Conservation (phyloP, 2,329 filamentous ascomycete species). For the Neonectria neomacrospora region DNA sequence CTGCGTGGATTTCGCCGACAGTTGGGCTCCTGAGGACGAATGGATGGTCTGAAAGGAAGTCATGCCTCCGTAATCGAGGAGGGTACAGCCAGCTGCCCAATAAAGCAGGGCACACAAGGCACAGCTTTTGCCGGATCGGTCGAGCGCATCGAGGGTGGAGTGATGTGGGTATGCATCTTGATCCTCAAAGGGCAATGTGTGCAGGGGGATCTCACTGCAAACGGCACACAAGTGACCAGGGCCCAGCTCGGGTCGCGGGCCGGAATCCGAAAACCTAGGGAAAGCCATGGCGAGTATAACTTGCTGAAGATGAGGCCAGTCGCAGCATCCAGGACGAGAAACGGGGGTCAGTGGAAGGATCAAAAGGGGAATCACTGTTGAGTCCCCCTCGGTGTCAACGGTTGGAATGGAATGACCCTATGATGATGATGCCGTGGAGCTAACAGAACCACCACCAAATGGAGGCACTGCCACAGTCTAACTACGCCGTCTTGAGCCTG, state of each 20-base stretch:
- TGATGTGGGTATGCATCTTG: neutral
- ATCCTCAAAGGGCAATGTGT: neutral
- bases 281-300: neutral
- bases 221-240: neutral
- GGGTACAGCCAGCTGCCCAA: neutral
- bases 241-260: neutral
- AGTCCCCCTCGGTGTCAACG: neutral
- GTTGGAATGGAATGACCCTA: neutral
- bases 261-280: neutral
- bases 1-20: neutral
- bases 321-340: neutral
- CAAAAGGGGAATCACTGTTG: neutral
- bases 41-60: neutral
- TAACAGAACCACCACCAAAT: too few relatives aligned
- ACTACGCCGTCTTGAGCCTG: too few relatives aligned
- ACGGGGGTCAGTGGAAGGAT: neutral
- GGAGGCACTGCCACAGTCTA: too few relatives aligned
- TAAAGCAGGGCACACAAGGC: neutral
- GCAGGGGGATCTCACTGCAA: neutral
- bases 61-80: neutral
- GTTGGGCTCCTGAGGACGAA: neutral
- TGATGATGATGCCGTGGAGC: neutral
- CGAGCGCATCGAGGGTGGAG: neutral
- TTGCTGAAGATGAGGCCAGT: neutral
- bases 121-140: neutral